Evolutionary conservation across 495 filamentous ascomycete species (phyloP), one percentile per base, ranked within the genome.

Genomic region (Aspergillus carlsbadensis): DNA sequence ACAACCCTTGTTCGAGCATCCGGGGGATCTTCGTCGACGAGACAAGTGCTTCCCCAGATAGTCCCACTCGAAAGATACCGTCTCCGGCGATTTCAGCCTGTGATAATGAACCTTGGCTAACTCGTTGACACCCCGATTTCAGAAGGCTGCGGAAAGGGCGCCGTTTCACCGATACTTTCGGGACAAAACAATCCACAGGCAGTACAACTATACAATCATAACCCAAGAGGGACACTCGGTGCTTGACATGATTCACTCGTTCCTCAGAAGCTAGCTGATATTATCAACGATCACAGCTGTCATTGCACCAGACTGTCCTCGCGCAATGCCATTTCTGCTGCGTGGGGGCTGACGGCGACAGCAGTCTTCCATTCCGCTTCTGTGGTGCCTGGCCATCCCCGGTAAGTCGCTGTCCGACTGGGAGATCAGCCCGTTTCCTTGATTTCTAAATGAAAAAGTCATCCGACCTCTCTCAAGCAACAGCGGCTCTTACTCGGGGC

Each of bases 11-110:
- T 42, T 52, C 17, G 6, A 43, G 22, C 36, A 18, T 52, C 49
- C 36, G 22, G 49, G 35, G 49, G 48, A 52, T 52, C 48, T 52
- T 52, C 48, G 48, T 52, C 33, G 35, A 34, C 17, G 46, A 21
- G 5, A 39, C 34, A 35, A 52, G 20, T 26, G 37, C 37, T 52
- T 52, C 36, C 49, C 36, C 49, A 52, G 37, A 31, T 8, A 42
- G 36, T 52, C 35, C 37, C 24, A 36, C 47, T 29, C 26, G 26
- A 8, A 29, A 29, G 26, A 29, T 29, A 29, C 26, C 26, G 26
- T 29, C 26, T 29, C 26, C 26, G 26, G 26, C 26, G 26, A 29
- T 29, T 29, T 29, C 26, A 29, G 26, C 26, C 26, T 29, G 26
- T 29, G 26, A 29, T 29, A 8, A 8, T 29, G 26, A 29, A 29